Evolutionary conservation across 768 basidiomycete genomes (phyloP).

Genomic region (Termitomyces sp.): DNA sequence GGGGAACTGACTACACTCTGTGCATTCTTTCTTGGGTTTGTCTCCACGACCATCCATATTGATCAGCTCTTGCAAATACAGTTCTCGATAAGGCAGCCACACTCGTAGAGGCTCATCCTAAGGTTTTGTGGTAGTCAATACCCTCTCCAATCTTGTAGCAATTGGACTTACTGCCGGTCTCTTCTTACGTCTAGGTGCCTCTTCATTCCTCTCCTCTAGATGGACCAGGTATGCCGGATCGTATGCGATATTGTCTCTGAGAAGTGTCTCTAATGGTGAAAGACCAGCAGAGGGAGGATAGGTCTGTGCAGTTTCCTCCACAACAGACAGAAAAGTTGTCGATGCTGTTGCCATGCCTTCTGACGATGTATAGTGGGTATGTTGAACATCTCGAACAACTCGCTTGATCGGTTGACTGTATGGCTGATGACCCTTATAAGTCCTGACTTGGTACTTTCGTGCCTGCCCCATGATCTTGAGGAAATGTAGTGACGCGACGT

Average conservation of each 20-base stretch:
- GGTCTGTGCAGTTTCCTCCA: not conserved
- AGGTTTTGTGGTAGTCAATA: not conserved
- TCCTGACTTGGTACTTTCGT: not conserved
- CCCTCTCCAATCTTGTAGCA: not conserved
- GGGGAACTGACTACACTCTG: not conserved
- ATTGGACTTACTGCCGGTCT: not conserved
- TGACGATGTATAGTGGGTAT: not conserved
- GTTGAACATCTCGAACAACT: not conserved
- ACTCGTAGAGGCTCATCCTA: slow-evolving; percentile 9
- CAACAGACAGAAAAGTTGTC: not conserved
- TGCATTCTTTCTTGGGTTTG: not conserved
- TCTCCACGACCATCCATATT: slow-evolving; percentile 4
- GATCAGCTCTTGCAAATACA: slow-evolving; percentile 11
- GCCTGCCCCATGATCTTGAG: not conserved
- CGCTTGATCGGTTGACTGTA: not conserved
- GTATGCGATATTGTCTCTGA: not conserved
- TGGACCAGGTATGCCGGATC: not conserved
- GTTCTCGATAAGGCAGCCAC: slow-evolving; percentile 5
- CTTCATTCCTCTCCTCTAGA: not conserved
- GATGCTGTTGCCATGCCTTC: not conserved
- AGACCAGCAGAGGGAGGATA: not conserved
- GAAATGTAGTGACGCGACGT: too few species aligned
- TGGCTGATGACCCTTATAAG: too few species aligned
- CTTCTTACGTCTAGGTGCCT: not conserved
- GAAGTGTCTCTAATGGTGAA: not conserved